A percentile compares a stretch with the other conserved stretches of the same genome.
Evolutionary conservation across 2,329 filamentous ascomycete species (phyloP).

Genomic region (Colletotrichum eremochloae): DNA sequence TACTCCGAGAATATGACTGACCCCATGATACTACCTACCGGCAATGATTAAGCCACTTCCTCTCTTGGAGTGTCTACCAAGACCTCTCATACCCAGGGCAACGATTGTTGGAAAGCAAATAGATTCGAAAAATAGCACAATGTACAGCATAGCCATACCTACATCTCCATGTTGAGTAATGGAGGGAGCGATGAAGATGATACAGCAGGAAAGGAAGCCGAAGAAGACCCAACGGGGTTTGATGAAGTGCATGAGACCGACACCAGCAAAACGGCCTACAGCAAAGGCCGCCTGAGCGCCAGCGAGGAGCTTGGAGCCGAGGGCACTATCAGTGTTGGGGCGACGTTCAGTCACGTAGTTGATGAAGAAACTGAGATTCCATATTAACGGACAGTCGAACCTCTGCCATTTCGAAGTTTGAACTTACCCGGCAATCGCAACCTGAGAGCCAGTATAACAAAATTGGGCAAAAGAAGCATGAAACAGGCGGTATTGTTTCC

Average conservation of each 20-base stretch:
- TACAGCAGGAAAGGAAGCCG: constrained; percentile 63
- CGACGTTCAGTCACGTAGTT: constrained; percentile 75
- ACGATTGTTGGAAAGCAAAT: constrained; percentile 73
- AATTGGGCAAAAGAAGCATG: constrained; percentile 83
- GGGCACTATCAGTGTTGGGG: constrained; percentile 60
- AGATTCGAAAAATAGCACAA: constrained; percentile 69
- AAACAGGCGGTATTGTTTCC: constrained; percentile 82
- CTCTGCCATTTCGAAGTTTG: constrained; percentile 47
- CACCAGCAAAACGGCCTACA: constrained; percentile 77
- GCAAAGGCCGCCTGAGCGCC: constrained; percentile 82
- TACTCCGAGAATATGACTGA: constrained; percentile 64
- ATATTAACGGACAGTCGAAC: constrained; percentile 81
- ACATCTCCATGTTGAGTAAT: constrained; percentile 62
- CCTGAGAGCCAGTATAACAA: constrained; percentile 81
- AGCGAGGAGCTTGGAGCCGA: constrained; percentile 77
- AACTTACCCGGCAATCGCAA: constrained; percentile 74
- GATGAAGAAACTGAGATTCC: constrained; percentile 77
- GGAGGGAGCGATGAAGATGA: constrained; percentile 64
- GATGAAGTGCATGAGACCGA: constrained; percentile 60
- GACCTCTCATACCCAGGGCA: constrained; percentile 68
- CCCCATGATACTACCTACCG: constrained; percentile 51
- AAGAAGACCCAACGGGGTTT: constrained; percentile 53
- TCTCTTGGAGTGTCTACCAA: constrained; percentile 81
- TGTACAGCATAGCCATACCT: constrained; percentile 67
- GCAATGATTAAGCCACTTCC: constrained; percentile 74